phyloP scores from a whole-genome alignment of 371 early-diverging fungal genomes.

The Mucor velutinosus region DNA sequence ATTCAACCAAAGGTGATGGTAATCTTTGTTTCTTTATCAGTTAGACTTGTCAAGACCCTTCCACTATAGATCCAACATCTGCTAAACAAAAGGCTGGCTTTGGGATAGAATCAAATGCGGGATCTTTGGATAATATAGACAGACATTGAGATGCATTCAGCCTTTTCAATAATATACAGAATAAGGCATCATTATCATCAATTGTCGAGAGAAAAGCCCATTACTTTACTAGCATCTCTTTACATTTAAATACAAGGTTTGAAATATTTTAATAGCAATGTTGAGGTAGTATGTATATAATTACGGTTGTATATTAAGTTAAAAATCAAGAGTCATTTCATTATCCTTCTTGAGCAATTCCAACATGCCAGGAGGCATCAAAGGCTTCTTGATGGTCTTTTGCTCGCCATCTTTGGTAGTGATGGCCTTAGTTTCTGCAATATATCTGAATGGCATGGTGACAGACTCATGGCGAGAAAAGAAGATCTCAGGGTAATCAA shows the following conservation, averaged over 20 bases:
- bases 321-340: constrained; percentile 64
- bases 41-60: too few relatives aligned
- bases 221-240: too few relatives aligned
- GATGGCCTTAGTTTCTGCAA: constrained; percentile 51
- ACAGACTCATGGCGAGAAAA: constrained; percentile 73
- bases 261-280: background rate
- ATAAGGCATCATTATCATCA: too few relatives aligned
- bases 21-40: too few relatives aligned
- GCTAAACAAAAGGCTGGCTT: too few relatives aligned
- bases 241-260: background rate
- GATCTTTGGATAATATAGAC: too few relatives aligned
- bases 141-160: too few relatives aligned
- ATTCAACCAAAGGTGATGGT: too few relatives aligned
- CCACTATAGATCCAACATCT: too few relatives aligned
- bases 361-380: constrained; percentile 79
- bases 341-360: constrained; percentile 76
- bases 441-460: constrained; percentile 75
- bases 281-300: background rate
- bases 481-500: constrained; percentile 77
- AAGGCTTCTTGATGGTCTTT: constrained; percentile 60
- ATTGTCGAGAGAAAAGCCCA: too few relatives aligned
- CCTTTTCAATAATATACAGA: too few relatives aligned
- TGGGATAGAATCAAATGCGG: too few relatives aligned
- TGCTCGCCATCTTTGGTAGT: constrained; percentile 50
- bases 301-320: constrained; percentile 3